Conservation (phyloP, 2,329 filamentous ascomycete genomes). For the Truncatella angustata region DNA sequence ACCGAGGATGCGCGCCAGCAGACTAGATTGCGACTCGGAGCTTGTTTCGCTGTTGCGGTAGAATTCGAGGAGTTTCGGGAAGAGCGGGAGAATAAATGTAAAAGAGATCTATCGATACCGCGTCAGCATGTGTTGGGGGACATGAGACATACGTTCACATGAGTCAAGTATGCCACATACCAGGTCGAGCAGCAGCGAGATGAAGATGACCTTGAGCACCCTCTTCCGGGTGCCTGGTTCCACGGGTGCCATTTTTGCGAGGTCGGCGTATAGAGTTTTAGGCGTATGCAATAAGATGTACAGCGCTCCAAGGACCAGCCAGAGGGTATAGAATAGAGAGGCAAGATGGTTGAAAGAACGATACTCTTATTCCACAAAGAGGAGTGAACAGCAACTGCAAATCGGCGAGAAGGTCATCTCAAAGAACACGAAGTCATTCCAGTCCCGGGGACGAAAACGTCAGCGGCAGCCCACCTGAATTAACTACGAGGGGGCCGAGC, state of each 20-base stretch:
- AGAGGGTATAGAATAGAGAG: too few relatives aligned
- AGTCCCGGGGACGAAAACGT: too few relatives aligned
- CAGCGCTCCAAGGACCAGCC: not conserved
- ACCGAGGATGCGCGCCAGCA: slow-evolving; percentile 75
- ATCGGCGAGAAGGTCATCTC: too few relatives aligned
- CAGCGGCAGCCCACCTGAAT: not conserved
- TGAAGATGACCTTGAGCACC: slow-evolving; percentile 83
- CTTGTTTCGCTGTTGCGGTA: slow-evolving; percentile 80
- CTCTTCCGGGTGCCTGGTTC: slow-evolving; percentile 60
- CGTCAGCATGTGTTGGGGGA: too few relatives aligned
- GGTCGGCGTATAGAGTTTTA: not conserved
- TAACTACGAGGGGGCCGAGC: not conserved
- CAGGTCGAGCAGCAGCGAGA: slow-evolving; percentile 85
- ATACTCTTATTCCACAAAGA: too few relatives aligned
- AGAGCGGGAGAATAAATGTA: slow-evolving; percentile 95
- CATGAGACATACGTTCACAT: too few relatives aligned
- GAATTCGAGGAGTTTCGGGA: slow-evolving; percentile 92
- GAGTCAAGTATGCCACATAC: too few relatives aligned
- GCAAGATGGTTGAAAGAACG: too few relatives aligned
- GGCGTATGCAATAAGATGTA: not conserved
- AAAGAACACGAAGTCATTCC: not conserved
- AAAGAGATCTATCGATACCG: slow-evolving; percentile 74
- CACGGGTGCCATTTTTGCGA: slow-evolving; percentile 29
- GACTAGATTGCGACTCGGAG: slow-evolving; percentile 39
- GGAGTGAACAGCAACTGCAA: too few relatives aligned